These are phyloP conservation scores for Diutina ranongensis DNA, from an alignment of 1,139 yeast species.

Conservation along the genomic window DNA sequence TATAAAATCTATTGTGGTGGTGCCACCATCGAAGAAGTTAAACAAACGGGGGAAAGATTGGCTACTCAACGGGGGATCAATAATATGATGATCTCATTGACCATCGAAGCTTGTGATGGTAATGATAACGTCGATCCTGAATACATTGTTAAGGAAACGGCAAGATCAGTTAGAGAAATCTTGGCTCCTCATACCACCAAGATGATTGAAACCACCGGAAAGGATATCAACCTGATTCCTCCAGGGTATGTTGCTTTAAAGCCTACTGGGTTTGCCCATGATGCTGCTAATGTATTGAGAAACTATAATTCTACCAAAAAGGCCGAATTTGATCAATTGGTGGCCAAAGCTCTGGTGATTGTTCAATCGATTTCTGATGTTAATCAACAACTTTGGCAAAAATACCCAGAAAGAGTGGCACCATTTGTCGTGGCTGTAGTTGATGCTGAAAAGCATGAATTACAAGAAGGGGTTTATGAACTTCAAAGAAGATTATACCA, in stretches of 20 bases:
- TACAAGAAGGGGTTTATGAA: conserved; percentile 87
- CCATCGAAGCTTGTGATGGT: conserved; percentile 90
- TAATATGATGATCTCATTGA: conserved; percentile 88
- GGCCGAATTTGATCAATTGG: conserved; percentile 46
- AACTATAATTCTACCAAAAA: conserved; percentile 42
- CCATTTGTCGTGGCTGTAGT: conserved; percentile 81
- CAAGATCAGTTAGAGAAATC: conserved; percentile 54
- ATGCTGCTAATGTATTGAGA: conserved; percentile 65
- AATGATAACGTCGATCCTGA: conserved; percentile 49
- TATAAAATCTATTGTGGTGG: conserved; percentile 91
- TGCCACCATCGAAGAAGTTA: conserved; percentile 59
- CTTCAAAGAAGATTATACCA: conserved; percentile 75
- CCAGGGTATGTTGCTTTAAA: conserved; percentile 84
- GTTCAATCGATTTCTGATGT: conserved; percentile 46
- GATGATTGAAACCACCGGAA: conserved; percentile 32
- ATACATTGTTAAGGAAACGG: conserved; percentile 54
- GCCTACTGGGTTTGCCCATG: conserved; percentile 78
- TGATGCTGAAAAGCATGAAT: conserved; percentile 85
- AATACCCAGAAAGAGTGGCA: conserved; percentile 58
- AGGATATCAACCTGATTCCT: conserved; percentile 51
- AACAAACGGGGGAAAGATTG: conserved; percentile 56
- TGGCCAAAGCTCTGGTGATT: conserved; percentile 50
- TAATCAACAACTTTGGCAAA: conserved; percentile 32
- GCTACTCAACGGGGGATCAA: conserved; percentile 58
- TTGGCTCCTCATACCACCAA: conserved; percentile 58